Conservation (phyloP, 179 eudicot genomes). For the Beta corolliflora region DNA sequence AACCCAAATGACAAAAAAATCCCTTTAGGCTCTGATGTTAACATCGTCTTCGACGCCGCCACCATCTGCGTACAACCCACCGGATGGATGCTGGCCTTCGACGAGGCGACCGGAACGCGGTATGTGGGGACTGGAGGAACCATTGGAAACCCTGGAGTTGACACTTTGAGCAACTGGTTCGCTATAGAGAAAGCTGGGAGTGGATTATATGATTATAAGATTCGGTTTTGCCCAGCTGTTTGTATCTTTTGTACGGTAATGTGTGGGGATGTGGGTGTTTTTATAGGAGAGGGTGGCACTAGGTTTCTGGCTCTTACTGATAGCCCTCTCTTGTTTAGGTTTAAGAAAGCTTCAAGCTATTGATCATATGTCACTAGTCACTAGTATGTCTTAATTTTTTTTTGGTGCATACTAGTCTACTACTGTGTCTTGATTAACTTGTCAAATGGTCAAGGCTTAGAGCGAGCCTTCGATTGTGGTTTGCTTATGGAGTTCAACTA, state of each 20-base stretch:
- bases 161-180: constrained; percentile 41
- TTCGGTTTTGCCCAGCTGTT: constrained; percentile 41
- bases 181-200: constrained; percentile 30
- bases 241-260: constrained; percentile 31
- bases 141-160: constrained; percentile 36
- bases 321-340: constrained; percentile 38
- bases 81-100: constrained; percentile 29
- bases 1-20: background rate
- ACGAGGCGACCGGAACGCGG: constrained; percentile 17
- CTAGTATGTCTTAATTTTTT: too few relatives aligned
- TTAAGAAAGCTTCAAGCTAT: constrained; percentile 32
- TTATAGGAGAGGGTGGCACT: constrained; percentile 15
- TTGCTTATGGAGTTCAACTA: too few relatives aligned
- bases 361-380: background rate
- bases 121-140: constrained; percentile 39
- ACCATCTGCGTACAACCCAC: background rate
- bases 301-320: constrained; percentile 30
- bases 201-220: constrained; percentile 29
- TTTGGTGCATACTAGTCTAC: too few relatives aligned
- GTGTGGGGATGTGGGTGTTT: constrained; percentile 41
- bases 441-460: too few relatives aligned
- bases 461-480: too few relatives aligned
- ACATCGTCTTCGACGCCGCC: constrained; percentile 22
- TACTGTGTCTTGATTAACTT: too few relatives aligned
- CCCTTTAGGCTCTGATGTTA: background rate